Percentiles rank a stretch among this genome's conserved stretches.
phyloP scores from a whole-genome alignment of 768 basidiomycete species.

The Tulasnella sp. region DNA sequence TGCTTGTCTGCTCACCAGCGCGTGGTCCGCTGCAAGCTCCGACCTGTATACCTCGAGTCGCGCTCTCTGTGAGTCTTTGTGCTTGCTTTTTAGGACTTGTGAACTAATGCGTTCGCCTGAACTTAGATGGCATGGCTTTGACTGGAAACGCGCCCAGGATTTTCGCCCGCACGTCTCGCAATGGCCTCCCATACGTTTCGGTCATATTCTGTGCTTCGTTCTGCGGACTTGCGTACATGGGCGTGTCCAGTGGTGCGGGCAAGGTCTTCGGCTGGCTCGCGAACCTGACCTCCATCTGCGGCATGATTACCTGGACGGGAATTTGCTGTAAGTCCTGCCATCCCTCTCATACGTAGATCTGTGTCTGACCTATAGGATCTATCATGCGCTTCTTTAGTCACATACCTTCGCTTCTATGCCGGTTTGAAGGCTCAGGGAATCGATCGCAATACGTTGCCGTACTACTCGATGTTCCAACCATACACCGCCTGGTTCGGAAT shows the following conservation, averaged over 20 bases:
- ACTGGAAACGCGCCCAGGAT: conserved; percentile 75
- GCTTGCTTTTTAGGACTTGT: background rate
- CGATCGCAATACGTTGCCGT: conserved; percentile 64
- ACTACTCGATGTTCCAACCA: conserved; percentile 49
- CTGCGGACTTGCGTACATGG: conserved; percentile 74
- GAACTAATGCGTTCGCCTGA: background rate
- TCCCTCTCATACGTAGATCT: background rate
- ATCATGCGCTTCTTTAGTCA: conserved; percentile 31
- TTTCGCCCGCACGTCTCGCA: conserved; percentile 59
- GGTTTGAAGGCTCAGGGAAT: conserved; percentile 76
- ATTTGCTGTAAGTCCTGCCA: conserved; percentile 37
- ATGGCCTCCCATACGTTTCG: conserved; percentile 69
- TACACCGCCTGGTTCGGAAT: conserved; percentile 33
- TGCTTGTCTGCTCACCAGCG: conserved; percentile 67
- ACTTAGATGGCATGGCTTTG: conserved; percentile 66
- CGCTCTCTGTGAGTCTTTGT: conserved; percentile 51
- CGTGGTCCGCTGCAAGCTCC: conserved; percentile 86
- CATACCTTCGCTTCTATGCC: conserved; percentile 76
- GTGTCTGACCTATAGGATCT: background rate
- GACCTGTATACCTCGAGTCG: conserved; percentile 81
- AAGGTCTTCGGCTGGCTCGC: conserved; percentile 52
- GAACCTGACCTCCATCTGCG: conserved; percentile 56
- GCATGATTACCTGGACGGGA: conserved; percentile 72
- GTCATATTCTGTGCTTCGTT: conserved; percentile 64
- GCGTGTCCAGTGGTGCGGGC: conserved; percentile 47